Percentiles rank a stretch among this genome's conserved stretches.
Conservation (phyloP, 345 rosid genomes). For the Salix udensis region DNA sequence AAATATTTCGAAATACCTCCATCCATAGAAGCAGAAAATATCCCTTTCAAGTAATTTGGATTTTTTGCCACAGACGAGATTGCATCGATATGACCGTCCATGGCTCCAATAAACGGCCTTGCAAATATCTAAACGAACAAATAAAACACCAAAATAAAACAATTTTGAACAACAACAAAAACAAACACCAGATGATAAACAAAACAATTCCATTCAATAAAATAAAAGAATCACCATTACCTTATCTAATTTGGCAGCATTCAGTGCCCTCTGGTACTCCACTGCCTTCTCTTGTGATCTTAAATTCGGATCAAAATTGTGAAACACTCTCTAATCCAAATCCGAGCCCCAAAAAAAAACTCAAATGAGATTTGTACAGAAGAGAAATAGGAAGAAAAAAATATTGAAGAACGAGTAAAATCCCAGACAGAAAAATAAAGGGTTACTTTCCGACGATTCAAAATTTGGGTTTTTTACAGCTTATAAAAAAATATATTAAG, state of each 20-base stretch:
- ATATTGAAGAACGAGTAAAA: background rate
- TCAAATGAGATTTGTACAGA: background rate
- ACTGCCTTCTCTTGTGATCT: constrained; percentile 81
- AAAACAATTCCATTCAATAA: background rate
- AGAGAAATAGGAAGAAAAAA: background rate
- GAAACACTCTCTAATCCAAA: constrained; percentile 66
- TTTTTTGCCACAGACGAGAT: constrained; percentile 94
- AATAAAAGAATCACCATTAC: constrained; percentile 19
- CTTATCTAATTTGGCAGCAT: constrained; percentile 92
- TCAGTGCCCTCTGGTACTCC: constrained; percentile 83
- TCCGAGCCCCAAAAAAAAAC: background rate
- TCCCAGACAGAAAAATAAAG: background rate
- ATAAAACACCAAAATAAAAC: background rate
- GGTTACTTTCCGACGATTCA: background rate
- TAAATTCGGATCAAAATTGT: constrained; percentile 74
- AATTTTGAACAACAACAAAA: background rate
- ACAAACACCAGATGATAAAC: background rate
- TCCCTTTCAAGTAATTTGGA: constrained; percentile 73
- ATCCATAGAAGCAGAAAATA: constrained; percentile 93
- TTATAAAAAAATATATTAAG: too few species aligned
- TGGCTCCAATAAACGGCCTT: constrained; percentile 86
- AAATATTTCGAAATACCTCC: constrained; percentile 51
- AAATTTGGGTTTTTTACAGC: too few species aligned
- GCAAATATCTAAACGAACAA: constrained; percentile 67
- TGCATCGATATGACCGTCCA: constrained; percentile 91